A percentile compares a stretch with the other conserved stretches of the same genome.
Evolutionary conservation across 257 asterid genomes (phyloP).

Genomic region (Striga asiatica): DNA sequence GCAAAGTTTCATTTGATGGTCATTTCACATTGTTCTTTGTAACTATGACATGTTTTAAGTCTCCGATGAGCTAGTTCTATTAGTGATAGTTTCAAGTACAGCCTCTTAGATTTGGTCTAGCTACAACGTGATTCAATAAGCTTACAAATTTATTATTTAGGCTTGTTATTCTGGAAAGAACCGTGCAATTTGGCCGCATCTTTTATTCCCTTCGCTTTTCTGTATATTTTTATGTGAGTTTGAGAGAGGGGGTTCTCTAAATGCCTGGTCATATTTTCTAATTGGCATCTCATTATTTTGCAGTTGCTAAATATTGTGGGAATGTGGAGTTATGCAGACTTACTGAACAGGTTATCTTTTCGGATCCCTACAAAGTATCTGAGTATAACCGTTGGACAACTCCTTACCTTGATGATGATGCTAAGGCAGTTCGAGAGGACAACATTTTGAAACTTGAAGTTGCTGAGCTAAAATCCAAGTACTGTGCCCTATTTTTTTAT

Average conservation of each 20-base stretch:
- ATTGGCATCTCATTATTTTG: conserved; percentile 20
- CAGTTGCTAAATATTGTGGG: conserved; percentile 93
- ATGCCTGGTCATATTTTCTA: conserved; percentile 5
- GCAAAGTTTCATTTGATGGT: neutral
- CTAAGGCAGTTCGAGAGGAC: conserved; percentile 71
- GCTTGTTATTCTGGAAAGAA: neutral
- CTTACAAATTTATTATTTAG: neutral
- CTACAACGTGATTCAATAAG: neutral
- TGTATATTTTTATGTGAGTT: no score
- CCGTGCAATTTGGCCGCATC: neutral
- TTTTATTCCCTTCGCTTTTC: neutral
- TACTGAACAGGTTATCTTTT: conserved; percentile 90
- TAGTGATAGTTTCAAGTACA: neutral
- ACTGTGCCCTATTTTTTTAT: conserved; percentile 5
- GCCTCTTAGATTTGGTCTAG: neutral
- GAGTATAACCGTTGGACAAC: conserved; percentile 71
- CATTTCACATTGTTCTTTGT: neutral
- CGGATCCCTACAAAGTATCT: conserved; percentile 89
- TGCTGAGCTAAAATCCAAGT: conserved; percentile 88
- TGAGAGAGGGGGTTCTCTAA: no score
- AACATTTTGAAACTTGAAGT: conserved; percentile 72
- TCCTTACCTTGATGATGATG: conserved; percentile 86
- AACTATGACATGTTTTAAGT: no score
- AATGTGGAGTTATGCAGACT: conserved; percentile 92
- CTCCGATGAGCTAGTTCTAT: no score